Evolutionary conservation across 2,329 filamentous ascomycete genomes (phyloP).

Genomic region (Berkeleyomyces rouxiae): DNA sequence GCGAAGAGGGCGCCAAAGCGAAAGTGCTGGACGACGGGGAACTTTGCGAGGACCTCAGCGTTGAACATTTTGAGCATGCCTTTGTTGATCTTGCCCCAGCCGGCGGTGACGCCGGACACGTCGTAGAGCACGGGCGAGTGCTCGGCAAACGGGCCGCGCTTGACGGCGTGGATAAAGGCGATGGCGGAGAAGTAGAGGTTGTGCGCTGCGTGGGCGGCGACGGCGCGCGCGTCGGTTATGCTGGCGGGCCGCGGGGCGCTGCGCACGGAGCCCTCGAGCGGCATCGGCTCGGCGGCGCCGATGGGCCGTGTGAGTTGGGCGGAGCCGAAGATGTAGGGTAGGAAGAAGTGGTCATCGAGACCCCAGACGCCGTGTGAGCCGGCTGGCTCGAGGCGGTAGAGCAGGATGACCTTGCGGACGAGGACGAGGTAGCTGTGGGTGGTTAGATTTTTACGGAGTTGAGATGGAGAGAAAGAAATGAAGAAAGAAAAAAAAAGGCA

Average conservation of each 20-base stretch:
- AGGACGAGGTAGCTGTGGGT: constrained; percentile 55
- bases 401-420: constrained; percentile 66
- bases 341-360: constrained; percentile 89
- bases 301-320: constrained; percentile 75
- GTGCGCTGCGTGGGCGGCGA: constrained; percentile 44
- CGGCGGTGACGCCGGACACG: constrained; percentile 73
- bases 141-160: constrained; percentile 91
- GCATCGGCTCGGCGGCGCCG: constrained; percentile 38
- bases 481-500: not conserved
- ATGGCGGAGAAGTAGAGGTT: constrained; percentile 94
- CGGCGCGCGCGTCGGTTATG: constrained; percentile 46
- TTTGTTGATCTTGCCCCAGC: constrained; percentile 97
- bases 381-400: constrained; percentile 85
- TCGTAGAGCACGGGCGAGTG: constrained; percentile 91
- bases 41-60: constrained; percentile 88
- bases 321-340: constrained; percentile 89
- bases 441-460: constrained; percentile 10
- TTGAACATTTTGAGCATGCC: constrained; percentile 99
- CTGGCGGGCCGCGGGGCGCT: constrained; percentile 55
- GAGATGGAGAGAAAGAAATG: not conserved
- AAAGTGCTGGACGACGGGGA: constrained; percentile 97
- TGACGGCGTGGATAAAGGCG: constrained; percentile 94
- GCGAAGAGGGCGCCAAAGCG: constrained; percentile 65
- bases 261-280: constrained; percentile 60
- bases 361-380: constrained; percentile 97